phyloP scores from a whole-genome alignment of 148 eudicot genomes.

The Drosera capensis region DNA sequence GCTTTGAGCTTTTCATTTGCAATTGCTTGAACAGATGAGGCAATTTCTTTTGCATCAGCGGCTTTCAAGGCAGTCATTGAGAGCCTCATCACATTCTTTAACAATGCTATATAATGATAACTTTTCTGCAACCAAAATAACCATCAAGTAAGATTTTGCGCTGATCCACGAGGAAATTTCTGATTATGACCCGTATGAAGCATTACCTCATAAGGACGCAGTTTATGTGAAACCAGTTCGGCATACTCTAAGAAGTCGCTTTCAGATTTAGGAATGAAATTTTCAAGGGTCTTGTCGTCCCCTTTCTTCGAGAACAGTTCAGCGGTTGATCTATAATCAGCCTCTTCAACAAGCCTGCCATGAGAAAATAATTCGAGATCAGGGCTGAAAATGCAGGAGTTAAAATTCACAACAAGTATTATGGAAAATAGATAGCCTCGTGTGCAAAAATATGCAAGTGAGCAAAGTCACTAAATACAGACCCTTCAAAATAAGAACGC shows the following conservation, averaged over 20 bases:
- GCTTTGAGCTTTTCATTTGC: slow-evolving; percentile 94
- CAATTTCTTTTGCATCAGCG: slow-evolving; percentile 83
- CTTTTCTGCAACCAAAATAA: slow-evolving; percentile 60
- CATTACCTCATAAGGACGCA: slow-evolving; percentile 67
- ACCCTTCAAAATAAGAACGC: too few species aligned
- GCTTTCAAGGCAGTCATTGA: slow-evolving; percentile 73
- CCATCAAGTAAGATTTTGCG: not conserved
- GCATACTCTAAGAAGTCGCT: slow-evolving; percentile 87
- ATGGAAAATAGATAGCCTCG: not conserved
- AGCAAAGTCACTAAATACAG: too few species aligned
- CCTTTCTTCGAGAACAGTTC: slow-evolving; percentile 59
- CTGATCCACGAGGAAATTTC: not conserved
- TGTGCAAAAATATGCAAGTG: too few species aligned
- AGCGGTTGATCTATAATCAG: slow-evolving; percentile 61
- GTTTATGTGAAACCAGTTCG: slow-evolving; percentile 70
- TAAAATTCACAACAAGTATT: not conserved
- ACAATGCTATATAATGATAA: slow-evolving; percentile 70
- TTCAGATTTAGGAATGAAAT: slow-evolving; percentile 85
- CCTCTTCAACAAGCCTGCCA: slow-evolving; percentile 89
- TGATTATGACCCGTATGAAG: not conserved
- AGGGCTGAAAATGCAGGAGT: not conserved
- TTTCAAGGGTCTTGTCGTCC: slow-evolving; percentile 62
- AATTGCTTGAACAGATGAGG: slow-evolving; percentile 80
- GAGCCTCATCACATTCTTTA: slow-evolving; percentile 78
- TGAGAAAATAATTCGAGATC: not conserved